phyloP scores from a whole-genome alignment of 257 asterid species.

The Anisodus acutangulus region DNA sequence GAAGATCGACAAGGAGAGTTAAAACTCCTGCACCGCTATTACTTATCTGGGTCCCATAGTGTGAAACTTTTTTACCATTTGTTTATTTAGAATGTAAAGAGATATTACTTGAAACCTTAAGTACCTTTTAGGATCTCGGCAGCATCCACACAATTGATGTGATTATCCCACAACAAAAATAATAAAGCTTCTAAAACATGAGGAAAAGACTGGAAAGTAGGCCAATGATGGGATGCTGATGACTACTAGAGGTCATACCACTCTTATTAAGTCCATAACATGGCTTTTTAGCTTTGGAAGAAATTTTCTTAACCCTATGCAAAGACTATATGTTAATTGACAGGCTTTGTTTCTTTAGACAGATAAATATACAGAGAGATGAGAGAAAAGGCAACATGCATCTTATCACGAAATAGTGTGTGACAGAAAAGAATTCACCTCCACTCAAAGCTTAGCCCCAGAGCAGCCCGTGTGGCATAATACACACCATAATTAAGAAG shows the following conservation, averaged over 20 bases:
- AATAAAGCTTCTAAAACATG: not conserved
- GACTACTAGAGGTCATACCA: not conserved
- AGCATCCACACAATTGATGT: conserved; percentile 11
- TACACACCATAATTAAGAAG: conserved; percentile 95
- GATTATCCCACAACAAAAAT: not conserved
- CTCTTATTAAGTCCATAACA: not conserved
- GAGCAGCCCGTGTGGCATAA: conserved; percentile 97
- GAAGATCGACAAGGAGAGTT: not conserved
- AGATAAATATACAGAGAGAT: conserved; percentile 18
- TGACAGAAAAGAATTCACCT: conserved; percentile 54
- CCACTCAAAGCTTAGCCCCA: conserved; percentile 88
- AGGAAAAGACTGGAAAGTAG: conserved; percentile 11
- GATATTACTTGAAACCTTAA: not conserved
- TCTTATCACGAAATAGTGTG: not conserved
- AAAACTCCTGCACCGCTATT: not conserved
- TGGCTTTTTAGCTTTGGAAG: not conserved
- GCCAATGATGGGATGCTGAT: not conserved
- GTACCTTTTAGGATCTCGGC: not conserved
- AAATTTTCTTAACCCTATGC: not conserved
- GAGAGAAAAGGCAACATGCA: conserved; percentile 25
- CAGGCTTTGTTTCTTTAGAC: not conserved
- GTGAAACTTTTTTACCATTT: not conserved
- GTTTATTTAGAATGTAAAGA: not conserved
- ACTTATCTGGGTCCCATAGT: not conserved
- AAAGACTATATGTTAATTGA: conserved; percentile 17